Conservation (phyloP, 2,329 filamentous ascomycete species). For the Pseudonectria buxi region DNA sequence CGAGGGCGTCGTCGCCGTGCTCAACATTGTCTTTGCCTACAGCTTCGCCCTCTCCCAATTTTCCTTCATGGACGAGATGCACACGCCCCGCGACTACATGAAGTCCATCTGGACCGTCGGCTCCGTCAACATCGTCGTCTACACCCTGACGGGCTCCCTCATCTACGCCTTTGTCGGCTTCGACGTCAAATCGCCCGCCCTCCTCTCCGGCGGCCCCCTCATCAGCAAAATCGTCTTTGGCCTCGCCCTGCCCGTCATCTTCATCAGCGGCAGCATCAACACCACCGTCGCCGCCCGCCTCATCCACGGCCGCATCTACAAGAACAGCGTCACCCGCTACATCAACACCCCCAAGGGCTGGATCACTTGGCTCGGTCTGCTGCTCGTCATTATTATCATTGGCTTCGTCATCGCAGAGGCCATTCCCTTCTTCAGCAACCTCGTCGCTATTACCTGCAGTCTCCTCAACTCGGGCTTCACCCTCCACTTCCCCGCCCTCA, state of each 20-base stretch:
- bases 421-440: slow-evolving; percentile 63
- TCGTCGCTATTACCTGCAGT: slow-evolving; percentile 46
- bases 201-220: slow-evolving; percentile 49
- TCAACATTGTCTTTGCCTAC: slow-evolving; percentile 62
- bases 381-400: slow-evolving; percentile 42
- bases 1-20: slow-evolving; percentile 47
- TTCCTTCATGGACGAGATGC: slow-evolving; percentile 39
- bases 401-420: slow-evolving; percentile 50
- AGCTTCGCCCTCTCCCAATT: slow-evolving; percentile 38
- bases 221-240: slow-evolving; percentile 59
- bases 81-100: slow-evolving; percentile 32
- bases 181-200: slow-evolving; percentile 53
- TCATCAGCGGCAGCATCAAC: slow-evolving; percentile 58
- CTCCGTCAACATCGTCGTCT: slow-evolving; percentile 50
- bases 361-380: slow-evolving; percentile 51
- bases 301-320: slow-evolving; percentile 25
- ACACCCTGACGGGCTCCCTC: slow-evolving; percentile 54
- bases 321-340: slow-evolving; percentile 11
- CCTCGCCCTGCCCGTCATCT: slow-evolving; percentile 59
- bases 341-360: slow-evolving; percentile 21
- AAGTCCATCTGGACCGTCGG: slow-evolving; percentile 52
- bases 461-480: slow-evolving; percentile 38
- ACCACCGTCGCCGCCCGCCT: slow-evolving; percentile 36
- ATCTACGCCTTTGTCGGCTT: slow-evolving; percentile 60
- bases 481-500: slow-evolving; percentile 32